These are phyloP conservation scores for Hypocrella siamensis DNA, from an alignment of 2,329 filamentous ascomycete genomes.

Conservation along the genomic window DNA sequence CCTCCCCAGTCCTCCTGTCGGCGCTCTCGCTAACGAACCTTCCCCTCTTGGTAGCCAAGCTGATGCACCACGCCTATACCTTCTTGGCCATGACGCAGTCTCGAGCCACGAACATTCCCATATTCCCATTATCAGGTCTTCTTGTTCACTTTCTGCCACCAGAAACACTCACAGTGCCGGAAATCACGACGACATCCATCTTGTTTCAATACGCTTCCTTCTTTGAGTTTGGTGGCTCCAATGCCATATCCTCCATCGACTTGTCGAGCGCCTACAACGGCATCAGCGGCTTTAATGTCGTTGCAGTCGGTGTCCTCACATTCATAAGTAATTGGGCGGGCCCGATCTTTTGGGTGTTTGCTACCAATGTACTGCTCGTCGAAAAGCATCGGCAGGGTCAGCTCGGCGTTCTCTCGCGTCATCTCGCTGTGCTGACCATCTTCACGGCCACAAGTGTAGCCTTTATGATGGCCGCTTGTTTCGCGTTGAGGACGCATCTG, in stretches of 20 bases:
- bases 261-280: slow-evolving; percentile 93
- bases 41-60: slow-evolving; percentile 15
- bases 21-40: no score
- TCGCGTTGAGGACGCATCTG: slow-evolving; percentile 66
- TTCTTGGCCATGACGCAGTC: slow-evolving; percentile 80
- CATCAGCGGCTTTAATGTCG: slow-evolving; percentile 61
- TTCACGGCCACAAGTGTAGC: slow-evolving; percentile 51
- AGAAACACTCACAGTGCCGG: slow-evolving; percentile 31
- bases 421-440: slow-evolving; percentile 51
- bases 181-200: slow-evolving; percentile 54
- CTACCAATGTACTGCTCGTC: slow-evolving; percentile 44
- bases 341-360: slow-evolving; percentile 71
- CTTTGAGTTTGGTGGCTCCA: slow-evolving; percentile 81
- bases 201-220: slow-evolving; percentile 72
- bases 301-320: slow-evolving; percentile 68
- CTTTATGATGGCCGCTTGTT: slow-evolving; percentile 81
- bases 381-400: slow-evolving; percentile 12
- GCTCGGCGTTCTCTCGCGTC: slow-evolving; percentile 22
- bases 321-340: slow-evolving; percentile 88
- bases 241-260: slow-evolving; percentile 91
- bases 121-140: slow-evolving; percentile 61
- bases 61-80: slow-evolving; percentile 54
- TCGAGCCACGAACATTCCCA: slow-evolving; percentile 66
- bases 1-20: no score
- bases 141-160: slow-evolving; percentile 34